These are phyloP conservation scores for Diaporthe caulivora DNA, from an alignment of 2,329 filamentous ascomycete genomes.

Conservation along the genomic window DNA sequence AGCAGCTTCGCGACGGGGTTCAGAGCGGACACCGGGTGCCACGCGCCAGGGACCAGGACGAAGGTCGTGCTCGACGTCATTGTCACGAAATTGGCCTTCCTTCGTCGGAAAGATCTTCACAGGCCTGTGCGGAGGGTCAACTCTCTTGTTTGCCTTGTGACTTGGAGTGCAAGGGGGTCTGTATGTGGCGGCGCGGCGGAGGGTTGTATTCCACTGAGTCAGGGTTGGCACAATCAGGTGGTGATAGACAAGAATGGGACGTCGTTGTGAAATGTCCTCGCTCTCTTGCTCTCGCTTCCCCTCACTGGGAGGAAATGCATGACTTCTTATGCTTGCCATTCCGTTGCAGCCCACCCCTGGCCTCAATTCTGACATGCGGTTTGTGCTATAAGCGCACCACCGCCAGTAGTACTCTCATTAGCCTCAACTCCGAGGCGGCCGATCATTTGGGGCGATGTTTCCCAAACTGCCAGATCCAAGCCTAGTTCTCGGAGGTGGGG, in stretches of 20 bases:
- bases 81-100: not conserved
- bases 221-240: constrained; percentile 7
- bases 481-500: constrained; percentile 7
- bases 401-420: constrained; percentile 8
- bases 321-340: not conserved
- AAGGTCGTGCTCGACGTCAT: constrained; percentile 29
- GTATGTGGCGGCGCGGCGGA: not conserved
- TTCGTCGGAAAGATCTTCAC: not conserved
- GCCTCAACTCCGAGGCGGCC: constrained; percentile 15
- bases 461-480: not conserved
- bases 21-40: constrained; percentile 5
- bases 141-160: not conserved
- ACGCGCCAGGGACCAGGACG: constrained; percentile 28
- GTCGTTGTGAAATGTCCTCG: not conserved
- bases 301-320: not conserved
- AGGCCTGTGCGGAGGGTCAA: constrained; percentile 2
- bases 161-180: not conserved
- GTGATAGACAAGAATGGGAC: constrained; percentile 21
- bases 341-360: not conserved
- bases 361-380: not conserved
- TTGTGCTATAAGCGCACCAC: not conserved
- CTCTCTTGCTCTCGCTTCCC: not conserved
- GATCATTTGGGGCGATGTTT: not conserved
- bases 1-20: constrained; percentile 13
- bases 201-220: constrained; percentile 6